Conservation (phyloP, 116 monocot genomes). For the Posidonia oceanica region DNA sequence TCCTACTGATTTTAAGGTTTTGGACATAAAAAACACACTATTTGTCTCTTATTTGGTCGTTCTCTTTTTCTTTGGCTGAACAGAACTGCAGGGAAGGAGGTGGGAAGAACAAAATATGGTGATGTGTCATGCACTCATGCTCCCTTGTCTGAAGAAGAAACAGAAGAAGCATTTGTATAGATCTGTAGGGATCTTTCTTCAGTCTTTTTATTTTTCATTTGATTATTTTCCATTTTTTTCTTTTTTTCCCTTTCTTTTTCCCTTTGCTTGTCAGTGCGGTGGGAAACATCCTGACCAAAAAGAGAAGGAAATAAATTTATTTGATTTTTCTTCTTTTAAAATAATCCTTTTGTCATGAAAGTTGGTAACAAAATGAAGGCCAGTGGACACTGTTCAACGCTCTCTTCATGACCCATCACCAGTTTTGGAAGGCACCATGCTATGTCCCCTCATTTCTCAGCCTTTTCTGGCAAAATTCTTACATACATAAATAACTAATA, state of each 20-base stretch:
- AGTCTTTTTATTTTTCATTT: conserved; percentile 2
- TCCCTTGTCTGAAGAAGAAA: conserved; percentile 1
- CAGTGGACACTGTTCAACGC: conserved; percentile 13
- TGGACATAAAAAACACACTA: neutral
- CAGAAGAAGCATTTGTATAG: neutral
- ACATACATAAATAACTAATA: too few relatives aligned
- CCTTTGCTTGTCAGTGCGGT: conserved; percentile 17
- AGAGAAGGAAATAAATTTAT: conserved; percentile 12
- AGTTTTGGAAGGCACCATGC: neutral
- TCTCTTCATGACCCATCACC: conserved; percentile 12
- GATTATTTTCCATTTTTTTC: conserved; percentile 1
- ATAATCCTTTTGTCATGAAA: conserved; percentile 27
- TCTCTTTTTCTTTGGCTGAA: neutral
- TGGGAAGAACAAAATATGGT: conserved; percentile 20
- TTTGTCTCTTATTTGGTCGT: neutral
- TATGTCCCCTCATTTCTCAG: too few relatives aligned
- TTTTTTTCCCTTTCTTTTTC: neutral
- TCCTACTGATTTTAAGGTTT: neutral
- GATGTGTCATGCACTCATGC: neutral
- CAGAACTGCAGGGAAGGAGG: conserved; percentile 20
- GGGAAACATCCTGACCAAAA: conserved; percentile 29
- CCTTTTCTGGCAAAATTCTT: too few relatives aligned
- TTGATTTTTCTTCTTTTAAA: conserved; percentile 7
- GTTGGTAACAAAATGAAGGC: conserved; percentile 12
- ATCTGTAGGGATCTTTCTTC: conserved; percentile 21